phyloP scores from a whole-genome alignment of 495 filamentous ascomycete genomes.

The Rhizodiscina lignyota region DNA sequence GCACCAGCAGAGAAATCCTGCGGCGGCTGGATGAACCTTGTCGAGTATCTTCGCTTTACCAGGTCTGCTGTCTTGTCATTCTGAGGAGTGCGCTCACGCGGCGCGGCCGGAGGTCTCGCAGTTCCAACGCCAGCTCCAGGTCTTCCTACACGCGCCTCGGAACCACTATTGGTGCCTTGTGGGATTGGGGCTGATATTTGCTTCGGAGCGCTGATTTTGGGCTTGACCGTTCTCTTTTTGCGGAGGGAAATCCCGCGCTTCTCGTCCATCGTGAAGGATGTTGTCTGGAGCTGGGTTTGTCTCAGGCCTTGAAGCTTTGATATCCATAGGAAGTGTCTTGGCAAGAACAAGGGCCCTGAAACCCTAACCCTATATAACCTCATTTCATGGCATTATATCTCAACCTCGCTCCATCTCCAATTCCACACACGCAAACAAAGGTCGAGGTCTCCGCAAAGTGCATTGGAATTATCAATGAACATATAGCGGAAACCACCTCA shows the following conservation, averaged over 20 bases:
- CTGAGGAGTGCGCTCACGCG: conserved; percentile 9
- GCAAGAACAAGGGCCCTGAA: no score
- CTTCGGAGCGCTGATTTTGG: conserved; percentile 68
- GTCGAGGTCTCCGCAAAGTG: no score
- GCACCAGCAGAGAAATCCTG: conserved; percentile 44
- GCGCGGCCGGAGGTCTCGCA: conserved; percentile 7
- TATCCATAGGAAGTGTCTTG: no score
- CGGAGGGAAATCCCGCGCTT: conserved; percentile 73
- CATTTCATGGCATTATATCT: no score
- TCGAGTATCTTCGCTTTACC: conserved; percentile 87
- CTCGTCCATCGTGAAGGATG: conserved; percentile 31
- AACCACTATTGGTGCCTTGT: conserved; percentile 19
- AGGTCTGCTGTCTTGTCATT: conserved; percentile 60
- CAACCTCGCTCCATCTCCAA: no score
- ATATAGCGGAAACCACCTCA: no score
- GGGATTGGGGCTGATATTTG: conserved; percentile 46
- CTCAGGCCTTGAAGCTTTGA: no score
- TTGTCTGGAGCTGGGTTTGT: not conserved
- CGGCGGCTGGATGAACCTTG: conserved; percentile 64
- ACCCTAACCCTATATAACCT: no score
- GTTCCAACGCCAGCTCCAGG: not conserved
- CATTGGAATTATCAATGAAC: no score
- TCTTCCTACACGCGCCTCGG: conserved; percentile 9
- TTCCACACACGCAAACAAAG: no score
- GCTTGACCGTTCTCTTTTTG: conserved; percentile 64